Base-by-base conservation (phyloP, 1,284 basidiomycete species). In the Coniferiporia weirii region DNA sequence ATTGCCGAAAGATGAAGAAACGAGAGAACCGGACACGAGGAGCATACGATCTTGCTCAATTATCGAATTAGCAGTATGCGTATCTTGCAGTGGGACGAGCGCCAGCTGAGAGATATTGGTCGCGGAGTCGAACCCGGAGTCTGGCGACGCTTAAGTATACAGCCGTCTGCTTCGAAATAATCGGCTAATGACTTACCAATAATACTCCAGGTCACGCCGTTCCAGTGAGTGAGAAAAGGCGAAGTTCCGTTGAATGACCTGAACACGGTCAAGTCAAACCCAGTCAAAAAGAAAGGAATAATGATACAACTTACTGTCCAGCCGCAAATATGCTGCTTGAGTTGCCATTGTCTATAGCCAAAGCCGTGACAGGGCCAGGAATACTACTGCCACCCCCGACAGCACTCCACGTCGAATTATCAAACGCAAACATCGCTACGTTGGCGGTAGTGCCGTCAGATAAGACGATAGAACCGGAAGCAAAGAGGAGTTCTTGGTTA, bases 21-120 rank as follows among this genome's bases (percentile, higher is more conserved):
- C 78, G 43, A 98, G 72, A 27, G 83, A 75, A 1, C 96, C 96
- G 35, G 94, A 93, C 36, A 97, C 83, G 78, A 98, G 84, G 44
- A 99, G 78, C 81, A 97, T 87, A 46, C 96, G 85, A 73, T 99
- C 91, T 19, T 82, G 73, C 71, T 97, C 84, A 61, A 98, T 84
- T 32, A 93, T 75, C 59, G 75, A 75, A 65, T 87, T 95, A 44
- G 79, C 78, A 8, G 75, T 64, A 69, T 96, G 92, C 15, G 81
- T 82, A 63, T 85, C 79, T 66, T 87, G 84, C 40, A 98, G 76
- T 13, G 96, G 96, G 20, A 98, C 93, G 81, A 98, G 93, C 1
- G 86, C 79, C 54, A 98, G 76, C 71, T 96, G 93, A 36, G 91
- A 83, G 52, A 99, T 79, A 55, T 82, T 81, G 10, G 87, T 81